Base-by-base conservation (phyloP, 306 rosid genomes). In the Lotus japonicus region DNA sequence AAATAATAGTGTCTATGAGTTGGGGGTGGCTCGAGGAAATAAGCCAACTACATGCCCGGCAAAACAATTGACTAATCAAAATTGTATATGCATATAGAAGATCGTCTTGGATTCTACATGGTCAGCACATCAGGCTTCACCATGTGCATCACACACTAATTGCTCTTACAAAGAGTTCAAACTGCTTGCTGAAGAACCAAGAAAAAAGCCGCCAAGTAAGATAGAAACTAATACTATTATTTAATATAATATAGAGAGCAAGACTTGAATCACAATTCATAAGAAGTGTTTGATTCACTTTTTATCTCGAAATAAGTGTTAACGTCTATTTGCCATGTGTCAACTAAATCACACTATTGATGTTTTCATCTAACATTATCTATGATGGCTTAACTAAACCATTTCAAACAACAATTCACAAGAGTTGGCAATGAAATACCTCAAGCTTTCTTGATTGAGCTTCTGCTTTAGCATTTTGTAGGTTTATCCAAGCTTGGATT, bases 391-490 rank as follows among this genome's bases (percentile, higher is more conserved):
- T 12, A 8, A 53, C 10, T 21, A 68, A 72, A 63, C 9, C 7
- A 68, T 13, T 23, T 45, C 21, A 79, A 68, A 61, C 42, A 59
- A 58, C 55, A 56, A 67, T 53, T 66, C 36, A 46, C 11, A 54
- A 61, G 8, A 28, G 21, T 12, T 33, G 50, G 12, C 39, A 49
- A 69, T 43, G 67, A 67, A 71, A 51, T 81, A 91, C 99, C 97
- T 95, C 99, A 55, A 95, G 99, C 78, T 95, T 91, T 83, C 84
- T 95, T 71, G 96, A 90, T 67, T 80, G 89, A 53, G 99, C 99
- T 81, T 90, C 99, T 81, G 97, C 97, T 85, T 91, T 91, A 72
- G 99, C 99, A 87, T 68, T 95, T 80, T 95, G 92, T 31, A 95
- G 96, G 73, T 88, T 91, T 49, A 95, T 86, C 97, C 97, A 95